Evolutionary conservation across 2,329 filamentous ascomycete genomes (phyloP).

Genomic region (Diaporthe capsici): DNA sequence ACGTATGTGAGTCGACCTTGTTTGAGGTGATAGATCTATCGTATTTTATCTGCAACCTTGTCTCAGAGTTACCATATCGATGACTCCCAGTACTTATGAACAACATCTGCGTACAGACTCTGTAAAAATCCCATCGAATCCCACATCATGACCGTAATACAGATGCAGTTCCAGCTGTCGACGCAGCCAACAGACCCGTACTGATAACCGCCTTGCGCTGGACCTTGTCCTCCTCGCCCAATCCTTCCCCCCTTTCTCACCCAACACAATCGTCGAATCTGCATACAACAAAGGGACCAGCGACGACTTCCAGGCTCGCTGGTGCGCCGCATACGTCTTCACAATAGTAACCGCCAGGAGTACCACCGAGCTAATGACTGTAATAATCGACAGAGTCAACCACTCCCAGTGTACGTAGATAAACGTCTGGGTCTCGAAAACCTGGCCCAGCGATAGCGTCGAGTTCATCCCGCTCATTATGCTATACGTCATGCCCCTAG

Average conservation of each 20-base stretch:
- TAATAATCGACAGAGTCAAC: neutral
- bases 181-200: neutral
- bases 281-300: neutral
- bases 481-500: neutral
- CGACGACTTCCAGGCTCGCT: constrained; percentile 14
- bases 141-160: neutral
- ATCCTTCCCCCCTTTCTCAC: neutral
- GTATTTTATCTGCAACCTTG: neutral
- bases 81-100: neutral
- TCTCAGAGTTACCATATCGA: neutral
- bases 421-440: neutral
- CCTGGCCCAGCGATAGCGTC: neutral
- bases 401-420: neutral
- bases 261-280: neutral
- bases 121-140: neutral
- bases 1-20: neutral
- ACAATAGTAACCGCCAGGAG: neutral
- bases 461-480: constrained; percentile 6
- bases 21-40: neutral
- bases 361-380: neutral
- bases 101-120: neutral
- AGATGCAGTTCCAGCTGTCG: neutral
- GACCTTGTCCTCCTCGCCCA: neutral
- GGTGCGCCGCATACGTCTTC: neutral
- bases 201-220: constrained; percentile 1